Percentiles rank a stretch among this genome's conserved stretches.
phyloP scores from a whole-genome alignment of 176 grass and related monocot genomes.

The Elaeis guineensis region DNA sequence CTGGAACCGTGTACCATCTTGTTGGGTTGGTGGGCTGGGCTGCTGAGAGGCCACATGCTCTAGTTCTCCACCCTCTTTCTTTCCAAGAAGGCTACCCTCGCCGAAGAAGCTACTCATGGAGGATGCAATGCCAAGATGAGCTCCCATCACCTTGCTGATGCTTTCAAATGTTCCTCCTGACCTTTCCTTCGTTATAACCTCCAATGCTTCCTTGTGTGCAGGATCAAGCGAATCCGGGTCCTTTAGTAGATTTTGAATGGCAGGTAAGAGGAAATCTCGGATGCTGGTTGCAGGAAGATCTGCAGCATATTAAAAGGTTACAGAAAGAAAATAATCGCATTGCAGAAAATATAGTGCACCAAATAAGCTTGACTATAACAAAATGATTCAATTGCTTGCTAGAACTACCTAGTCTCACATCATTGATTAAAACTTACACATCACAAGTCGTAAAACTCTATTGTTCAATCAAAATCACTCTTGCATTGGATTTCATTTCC shows the following conservation, averaged over 20 bases:
- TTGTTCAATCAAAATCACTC: too few species aligned
- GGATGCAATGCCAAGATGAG: slow-evolving; percentile 75
- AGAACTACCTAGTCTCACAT: too few species aligned
- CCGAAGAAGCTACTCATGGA: slow-evolving; percentile 87
- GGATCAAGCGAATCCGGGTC: slow-evolving; percentile 81
- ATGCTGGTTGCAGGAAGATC: slow-evolving; percentile 72
- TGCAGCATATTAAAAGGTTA: neutral
- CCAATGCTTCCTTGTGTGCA: slow-evolving; percentile 91
- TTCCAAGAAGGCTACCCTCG: slow-evolving; percentile 51
- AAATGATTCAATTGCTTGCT: too few species aligned
- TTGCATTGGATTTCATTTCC: too few species aligned
- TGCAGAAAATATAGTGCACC: too few species aligned
- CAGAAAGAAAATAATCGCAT: too few species aligned
- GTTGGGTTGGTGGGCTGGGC: slow-evolving; percentile 20
- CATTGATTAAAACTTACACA: too few species aligned
- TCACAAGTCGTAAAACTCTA: too few species aligned
- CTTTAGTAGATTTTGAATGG: slow-evolving; percentile 81
- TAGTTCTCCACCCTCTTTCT: slow-evolving; percentile 59
- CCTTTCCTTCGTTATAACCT: slow-evolving; percentile 73
- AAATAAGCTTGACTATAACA: too few species aligned
- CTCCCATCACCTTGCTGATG: slow-evolving; percentile 83
- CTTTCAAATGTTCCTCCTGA: slow-evolving; percentile 69
- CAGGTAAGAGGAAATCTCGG: slow-evolving; percentile 69
- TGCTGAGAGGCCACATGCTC: slow-evolving; percentile 17
- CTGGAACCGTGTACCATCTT: slow-evolving; percentile 67